Percentiles rank a stretch among this genome's conserved stretches.
phyloP scores from a whole-genome alignment of 1,139 yeast genomes.

The Protomyces pachydermus region DNA sequence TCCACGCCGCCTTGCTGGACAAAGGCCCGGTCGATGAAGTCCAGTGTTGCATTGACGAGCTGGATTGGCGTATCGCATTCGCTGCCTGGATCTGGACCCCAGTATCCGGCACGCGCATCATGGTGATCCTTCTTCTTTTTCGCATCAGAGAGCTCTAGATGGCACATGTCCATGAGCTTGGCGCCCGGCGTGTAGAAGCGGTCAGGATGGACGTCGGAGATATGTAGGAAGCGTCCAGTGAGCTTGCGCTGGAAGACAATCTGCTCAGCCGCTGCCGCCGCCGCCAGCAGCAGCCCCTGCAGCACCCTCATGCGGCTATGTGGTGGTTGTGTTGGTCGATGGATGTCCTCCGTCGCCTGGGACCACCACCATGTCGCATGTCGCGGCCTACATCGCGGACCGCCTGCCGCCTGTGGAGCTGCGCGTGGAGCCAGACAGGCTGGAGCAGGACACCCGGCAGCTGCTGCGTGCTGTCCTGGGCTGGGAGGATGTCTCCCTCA shows the following conservation, averaged over 20 bases:
- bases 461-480: slow-evolving; percentile 29
- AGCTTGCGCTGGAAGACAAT: neutral
- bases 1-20: slow-evolving; percentile 53
- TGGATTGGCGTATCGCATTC: slow-evolving; percentile 67
- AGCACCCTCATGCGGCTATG: neutral
- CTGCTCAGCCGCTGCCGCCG: neutral
- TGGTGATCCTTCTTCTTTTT: slow-evolving; percentile 33
- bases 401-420: neutral
- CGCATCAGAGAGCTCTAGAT: slow-evolving; percentile 36
- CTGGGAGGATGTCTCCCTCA: slow-evolving; percentile 31
- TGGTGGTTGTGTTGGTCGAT: no score
- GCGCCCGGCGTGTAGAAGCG: slow-evolving; percentile 58
- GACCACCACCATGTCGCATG: neutral
- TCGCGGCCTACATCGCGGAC: neutral
- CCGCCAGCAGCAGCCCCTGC: neutral
- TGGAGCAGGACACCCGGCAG: slow-evolving; percentile 2
- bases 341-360: no score
- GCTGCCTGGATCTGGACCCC: slow-evolving; percentile 69
- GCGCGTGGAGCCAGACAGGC: neutral
- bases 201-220: slow-evolving; percentile 79
- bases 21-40: slow-evolving; percentile 60
- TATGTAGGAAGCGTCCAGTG: slow-evolving; percentile 18
- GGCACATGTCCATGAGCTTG: slow-evolving; percentile 53
- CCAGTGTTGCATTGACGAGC: slow-evolving; percentile 58
- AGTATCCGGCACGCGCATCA: slow-evolving; percentile 54